phyloP scores from a whole-genome alignment of 169 alveolate genomes.

The Plasmodium billcollinsi region DNA sequence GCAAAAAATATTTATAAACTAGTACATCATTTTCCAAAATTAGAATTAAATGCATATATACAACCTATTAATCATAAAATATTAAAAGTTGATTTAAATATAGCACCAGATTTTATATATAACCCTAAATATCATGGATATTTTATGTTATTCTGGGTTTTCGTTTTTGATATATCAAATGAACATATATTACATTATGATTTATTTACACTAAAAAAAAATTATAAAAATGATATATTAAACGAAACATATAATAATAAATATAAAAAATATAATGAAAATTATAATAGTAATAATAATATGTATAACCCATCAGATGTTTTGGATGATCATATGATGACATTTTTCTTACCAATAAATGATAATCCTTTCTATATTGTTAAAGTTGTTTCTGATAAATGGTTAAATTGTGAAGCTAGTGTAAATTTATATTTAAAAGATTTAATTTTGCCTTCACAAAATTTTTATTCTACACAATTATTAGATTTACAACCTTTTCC shows the following conservation, averaged over 20 bases:
- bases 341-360: constrained; percentile 96
- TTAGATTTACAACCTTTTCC: constrained; percentile 96
- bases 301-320: neutral
- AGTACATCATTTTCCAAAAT: constrained; percentile 94
- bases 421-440: constrained; percentile 80
- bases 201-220: constrained; percentile 86
- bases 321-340: constrained; percentile 88
- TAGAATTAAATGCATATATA: constrained; percentile 95
- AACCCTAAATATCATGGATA: constrained; percentile 93
- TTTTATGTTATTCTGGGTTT: constrained; percentile 96
- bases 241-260: neutral
- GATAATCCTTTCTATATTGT: constrained; percentile 95
- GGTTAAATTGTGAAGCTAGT: constrained; percentile 86
- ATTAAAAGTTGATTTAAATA: constrained; percentile 93
- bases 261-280: too few species aligned
- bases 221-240: neutral
- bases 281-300: neutral
- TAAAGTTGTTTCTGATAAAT: constrained; percentile 96
- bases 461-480: constrained; percentile 94
- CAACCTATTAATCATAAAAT: constrained; percentile 97
- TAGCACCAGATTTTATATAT: constrained; percentile 97
- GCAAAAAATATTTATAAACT: constrained; percentile 91
- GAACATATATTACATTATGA: constrained; percentile 96
- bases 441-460: constrained; percentile 94
- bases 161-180: constrained; percentile 97